Evolutionary conservation across 768 basidiomycete genomes (phyloP).

Genomic region (Russula virescens): DNA sequence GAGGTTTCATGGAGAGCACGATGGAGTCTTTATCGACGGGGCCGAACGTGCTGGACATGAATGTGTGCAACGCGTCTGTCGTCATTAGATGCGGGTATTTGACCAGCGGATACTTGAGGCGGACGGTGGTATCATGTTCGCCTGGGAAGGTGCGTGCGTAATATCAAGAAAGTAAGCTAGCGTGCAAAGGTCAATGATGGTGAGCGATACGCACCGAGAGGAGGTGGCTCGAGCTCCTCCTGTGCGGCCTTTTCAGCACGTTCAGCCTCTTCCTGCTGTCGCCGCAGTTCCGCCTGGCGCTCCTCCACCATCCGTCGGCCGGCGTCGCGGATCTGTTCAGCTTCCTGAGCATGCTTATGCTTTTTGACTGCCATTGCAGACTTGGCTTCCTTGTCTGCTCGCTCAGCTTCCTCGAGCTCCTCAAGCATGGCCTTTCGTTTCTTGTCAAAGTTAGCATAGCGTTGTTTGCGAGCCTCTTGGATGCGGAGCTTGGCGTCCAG

Average conservation of each 20-base stretch:
- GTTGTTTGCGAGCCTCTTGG: conserved; percentile 59
- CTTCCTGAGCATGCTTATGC: conserved; percentile 48
- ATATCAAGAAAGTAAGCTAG: background rate
- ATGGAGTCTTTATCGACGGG: conserved; percentile 56
- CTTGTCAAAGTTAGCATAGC: conserved; percentile 62
- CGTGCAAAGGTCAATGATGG: background rate
- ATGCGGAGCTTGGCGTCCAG: conserved; percentile 75
- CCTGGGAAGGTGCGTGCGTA: conserved; percentile 33
- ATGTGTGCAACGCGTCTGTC: conserved; percentile 39
- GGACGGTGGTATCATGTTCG: conserved; percentile 67
- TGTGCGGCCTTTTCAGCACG: conserved; percentile 32
- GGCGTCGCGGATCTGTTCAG: conserved; percentile 69
- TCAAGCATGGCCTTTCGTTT: conserved; percentile 72
- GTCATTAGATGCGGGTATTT: conserved; percentile 53
- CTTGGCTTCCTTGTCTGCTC: conserved; percentile 66
- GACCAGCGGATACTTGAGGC: conserved; percentile 61
- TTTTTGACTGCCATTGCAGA: conserved; percentile 58
- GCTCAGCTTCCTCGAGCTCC: conserved; percentile 71
- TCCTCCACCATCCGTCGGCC: conserved; percentile 65
- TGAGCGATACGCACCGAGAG: conserved; percentile 39
- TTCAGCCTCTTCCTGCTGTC: conserved; percentile 39
- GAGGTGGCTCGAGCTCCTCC: conserved; percentile 46
- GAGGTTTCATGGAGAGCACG: conserved; percentile 60
- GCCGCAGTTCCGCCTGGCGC: conserved; percentile 47
- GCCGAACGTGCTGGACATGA: conserved; percentile 55